Evolutionary conservation across 441 rosid species (phyloP), one percentile per base, ranked within the genome.

Genomic region (Populus hybrid): DNA sequence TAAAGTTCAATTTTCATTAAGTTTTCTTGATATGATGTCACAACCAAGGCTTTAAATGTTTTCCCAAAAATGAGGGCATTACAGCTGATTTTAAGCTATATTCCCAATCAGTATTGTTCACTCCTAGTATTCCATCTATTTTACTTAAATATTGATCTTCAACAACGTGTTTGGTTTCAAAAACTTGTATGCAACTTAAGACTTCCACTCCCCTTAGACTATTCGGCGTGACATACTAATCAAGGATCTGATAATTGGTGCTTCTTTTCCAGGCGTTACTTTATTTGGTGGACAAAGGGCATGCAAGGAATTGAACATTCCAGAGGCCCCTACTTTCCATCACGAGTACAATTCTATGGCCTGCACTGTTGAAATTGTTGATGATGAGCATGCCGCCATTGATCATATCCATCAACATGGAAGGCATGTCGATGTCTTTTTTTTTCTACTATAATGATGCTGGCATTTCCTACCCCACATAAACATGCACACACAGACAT

Each of bases 351-450:
- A 80, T 86, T 88, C 97, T 36, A 71, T 81, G 84, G 91, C 93
- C 8, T 94, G 97, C 86, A 93, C 97, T 24, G 77, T 94, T 76
- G 98, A 94, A 87, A 87, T 91, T 74, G 96, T 94, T 61, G 93
- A 93, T 65, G 93, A 90, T 70, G 91, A 91, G 36, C 24, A 81
- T 78, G 89, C 85, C 34, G 96, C 98, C 76, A 91, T 94, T 73
- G 83, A 89, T 82, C 98, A 94, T 73, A 94, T 94, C 74, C 94
- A 94, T 85, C 80, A 83, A 80, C 89, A 94, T 80, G 98, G 98
- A 85, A 94, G 98, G 98, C 82, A 80, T 72, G 79, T 76, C 24
- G 8, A 20, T 21, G 3, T 73, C 64, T n/a, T n/a, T 34, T 72
- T 75, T 8, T 42, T 12, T 8, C 16, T 46, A 10, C 26, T 12